Evolutionary conservation across 164 flowering plant genomes (phyloP).

Genomic region (Vitis rupestris): DNA sequence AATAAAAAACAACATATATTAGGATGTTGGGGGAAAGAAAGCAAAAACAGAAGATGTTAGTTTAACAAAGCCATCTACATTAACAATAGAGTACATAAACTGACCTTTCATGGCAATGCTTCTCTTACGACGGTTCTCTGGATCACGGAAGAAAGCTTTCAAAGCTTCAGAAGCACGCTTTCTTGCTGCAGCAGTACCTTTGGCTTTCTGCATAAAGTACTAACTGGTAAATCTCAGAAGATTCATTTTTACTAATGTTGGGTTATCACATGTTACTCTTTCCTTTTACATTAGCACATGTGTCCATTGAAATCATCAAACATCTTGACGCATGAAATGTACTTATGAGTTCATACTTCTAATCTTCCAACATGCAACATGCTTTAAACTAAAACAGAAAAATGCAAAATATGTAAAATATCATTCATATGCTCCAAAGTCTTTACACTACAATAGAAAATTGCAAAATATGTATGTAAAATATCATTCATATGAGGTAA

Average conservation of each 20-base stretch:
- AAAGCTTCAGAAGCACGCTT: constrained; percentile 73
- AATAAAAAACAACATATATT: too few relatives aligned
- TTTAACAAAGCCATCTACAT: too few relatives aligned
- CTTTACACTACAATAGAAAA: too few relatives aligned
- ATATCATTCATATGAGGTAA: too few relatives aligned
- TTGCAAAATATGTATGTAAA: too few relatives aligned
- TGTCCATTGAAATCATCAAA: background rate
- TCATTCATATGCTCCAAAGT: too few relatives aligned
- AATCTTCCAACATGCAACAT: too few relatives aligned
- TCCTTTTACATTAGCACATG: background rate
- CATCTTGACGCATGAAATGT: background rate
- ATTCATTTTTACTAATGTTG: background rate
- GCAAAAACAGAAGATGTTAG: background rate
- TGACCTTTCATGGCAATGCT: constrained; percentile 88
- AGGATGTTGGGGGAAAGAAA: too few relatives aligned
- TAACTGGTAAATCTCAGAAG: background rate
- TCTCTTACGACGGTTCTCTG: constrained; percentile 83
- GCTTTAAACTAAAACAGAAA: too few relatives aligned
- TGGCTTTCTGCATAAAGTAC: constrained; percentile 61
- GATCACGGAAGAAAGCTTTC: constrained; percentile 77
- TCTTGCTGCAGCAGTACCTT: constrained; percentile 83
- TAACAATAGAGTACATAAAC: background rate
- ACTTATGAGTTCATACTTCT: background rate
- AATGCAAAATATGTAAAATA: too few relatives aligned
- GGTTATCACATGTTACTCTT: background rate